Evolutionary conservation across 305 asterid species (phyloP), one percentile per base, ranked within the genome.

Genomic region (Ilex paraguariensis): DNA sequence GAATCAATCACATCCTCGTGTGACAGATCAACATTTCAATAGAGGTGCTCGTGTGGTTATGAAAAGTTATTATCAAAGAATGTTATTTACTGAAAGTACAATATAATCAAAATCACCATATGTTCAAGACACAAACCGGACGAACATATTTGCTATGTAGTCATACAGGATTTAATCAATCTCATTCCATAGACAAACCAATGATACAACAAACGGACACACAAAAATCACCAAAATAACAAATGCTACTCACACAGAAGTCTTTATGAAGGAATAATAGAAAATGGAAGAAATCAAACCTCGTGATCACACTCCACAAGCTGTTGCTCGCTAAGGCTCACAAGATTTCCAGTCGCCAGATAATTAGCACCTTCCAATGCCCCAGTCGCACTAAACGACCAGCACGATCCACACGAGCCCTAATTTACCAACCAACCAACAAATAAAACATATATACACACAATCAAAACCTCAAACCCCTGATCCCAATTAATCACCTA

Each of bases 401-500:
- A 91, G 85, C 97, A 91, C 30, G 97, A 87, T 45, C 97, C 97
- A 76, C 97, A 91, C 0, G 95, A 76, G n/a, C 96, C 97, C 97
- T 91, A 61, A 36, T 49, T 45, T 46, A 12, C 49, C 49, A 63
- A 50, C 42, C 61, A 70, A 28, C 56, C 53, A 70, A 65, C 28
- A 65, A 40, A 62, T 32, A 40, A 55, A 57, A 64, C 57, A 59
- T 61, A 36, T 7, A 65, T 42, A 28, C 13, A 16, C 3, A 7
- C 55, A 42, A 17, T 40, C 65, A 10, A 50, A 9, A 33, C n/a
- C 56, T 13, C 6, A 5, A 30, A 30, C 7, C 42, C 42, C 9
- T 36, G 9, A 36, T 2, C 9, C 42, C 11, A 0, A 36, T 31
- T 32, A 21, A 21, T 21, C 28, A 21, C 28, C 28, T 31, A 2